These are phyloP conservation scores for Fusarium veterinarium DNA, from an alignment of 2,329 filamentous ascomycete genomes.

Conservation along the genomic window DNA sequence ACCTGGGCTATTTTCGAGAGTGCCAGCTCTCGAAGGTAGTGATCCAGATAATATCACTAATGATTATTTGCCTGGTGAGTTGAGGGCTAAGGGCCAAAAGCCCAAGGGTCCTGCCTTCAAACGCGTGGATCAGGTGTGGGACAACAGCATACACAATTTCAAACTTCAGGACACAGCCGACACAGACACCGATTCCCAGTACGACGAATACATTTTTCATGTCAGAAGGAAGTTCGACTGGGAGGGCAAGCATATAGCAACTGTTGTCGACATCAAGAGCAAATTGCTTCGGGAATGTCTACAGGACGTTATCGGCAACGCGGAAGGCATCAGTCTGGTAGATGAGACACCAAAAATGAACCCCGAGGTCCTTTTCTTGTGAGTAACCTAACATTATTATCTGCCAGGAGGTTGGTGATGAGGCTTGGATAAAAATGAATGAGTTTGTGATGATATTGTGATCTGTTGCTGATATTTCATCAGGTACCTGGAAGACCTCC, in stretches of 20 bases:
- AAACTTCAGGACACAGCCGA: slow-evolving; percentile 67
- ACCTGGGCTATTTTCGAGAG: not conserved
- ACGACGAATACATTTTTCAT: slow-evolving; percentile 85
- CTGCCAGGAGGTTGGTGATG: not conserved
- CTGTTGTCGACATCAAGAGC: slow-evolving; percentile 86
- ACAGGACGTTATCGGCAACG: slow-evolving; percentile 52
- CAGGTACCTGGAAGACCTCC: slow-evolving; percentile 82
- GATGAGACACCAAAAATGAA: slow-evolving; percentile 81
- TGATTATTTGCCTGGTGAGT: slow-evolving; percentile 18
- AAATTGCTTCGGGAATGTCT: slow-evolving; percentile 77
- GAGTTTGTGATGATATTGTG: not conserved
- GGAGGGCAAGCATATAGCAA: slow-evolving; percentile 81
- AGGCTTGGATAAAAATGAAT: not conserved
- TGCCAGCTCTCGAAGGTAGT: not conserved
- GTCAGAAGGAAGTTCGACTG: slow-evolving; percentile 85
- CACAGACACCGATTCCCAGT: slow-evolving; percentile 61
- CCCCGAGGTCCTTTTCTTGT: slow-evolving; percentile 77
- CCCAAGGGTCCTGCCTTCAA: slow-evolving; percentile 55
- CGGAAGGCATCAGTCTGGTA: slow-evolving; percentile 75
- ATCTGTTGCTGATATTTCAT: not conserved
- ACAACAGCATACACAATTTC: slow-evolving; percentile 61
- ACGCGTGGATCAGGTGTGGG: slow-evolving; percentile 67
- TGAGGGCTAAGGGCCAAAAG: slow-evolving; percentile 37
- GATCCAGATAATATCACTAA: not conserved
- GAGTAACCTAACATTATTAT: slow-evolving; percentile 35